Evolutionary conservation across 345 rosid species (phyloP), one percentile per base, ranked within the genome.

Genomic region (Lenwebbia sp.): DNA sequence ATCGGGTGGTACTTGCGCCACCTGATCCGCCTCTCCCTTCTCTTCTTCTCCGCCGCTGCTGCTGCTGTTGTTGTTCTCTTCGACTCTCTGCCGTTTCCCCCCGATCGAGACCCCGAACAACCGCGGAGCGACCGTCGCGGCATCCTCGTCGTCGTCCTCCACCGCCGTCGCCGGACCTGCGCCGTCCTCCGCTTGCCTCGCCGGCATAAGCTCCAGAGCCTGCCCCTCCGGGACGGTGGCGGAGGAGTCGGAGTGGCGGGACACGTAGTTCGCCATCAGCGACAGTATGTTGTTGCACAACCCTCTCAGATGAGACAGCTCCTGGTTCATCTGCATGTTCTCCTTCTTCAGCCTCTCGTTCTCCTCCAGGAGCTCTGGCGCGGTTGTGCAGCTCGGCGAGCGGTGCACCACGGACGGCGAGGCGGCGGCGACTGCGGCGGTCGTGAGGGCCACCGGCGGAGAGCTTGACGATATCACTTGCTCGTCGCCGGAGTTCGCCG

Each of bases 41-140:
- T 87, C 52, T 85, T 55, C 58, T 56, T 55, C 54, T 19, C 84
- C 78, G 57, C 86, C 7, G 33, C 33, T 2, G 60, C 54, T 52
- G 53, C 5, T 25, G 83, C 19, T 17, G 17, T 17, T 11, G 51
- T 91, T 85, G 21, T 90, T 93, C 47, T 89, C 95, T 1, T 89
- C 95, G 85, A 82, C 86, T 88, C 95, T 93, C 87, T 87, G 87
- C 86, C 99, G 94, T 88, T 97, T 97, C 15, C 86, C 83, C 65
- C 99, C 98, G 8, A 97, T 95, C 1, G 96, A 91, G 23, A 97
- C 98, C 60, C 99, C 99, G 81, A 97, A 97, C 86, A 97, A 83
- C 89, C 92, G 92, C 17, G 98, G 98, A 2, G 90, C 90, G 86
- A 90, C 40, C 58, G 88, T 92, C 75, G 86, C 91, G 47, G 47